Evolutionary conservation across 2,329 filamentous ascomycete genomes (phyloP), one percentile per base, ranked within the genome.

Genomic region (Botryotinia globosa): DNA sequence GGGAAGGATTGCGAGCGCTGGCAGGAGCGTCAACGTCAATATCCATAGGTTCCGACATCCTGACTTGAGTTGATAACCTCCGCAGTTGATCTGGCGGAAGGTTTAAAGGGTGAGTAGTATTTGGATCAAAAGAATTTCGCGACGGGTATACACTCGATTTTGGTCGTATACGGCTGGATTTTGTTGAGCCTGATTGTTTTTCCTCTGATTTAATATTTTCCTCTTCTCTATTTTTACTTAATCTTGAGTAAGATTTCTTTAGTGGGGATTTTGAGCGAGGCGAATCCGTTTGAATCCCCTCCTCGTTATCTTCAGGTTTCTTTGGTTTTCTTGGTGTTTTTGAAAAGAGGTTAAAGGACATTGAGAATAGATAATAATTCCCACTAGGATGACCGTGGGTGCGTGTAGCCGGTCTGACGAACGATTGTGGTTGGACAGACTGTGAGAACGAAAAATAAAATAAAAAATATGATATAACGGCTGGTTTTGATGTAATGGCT

Each of bases 71-170:
- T 66, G 91, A 93, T 73, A 92, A 83, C 75, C 93, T 90, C 82
- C 92, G 92, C 79, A 94, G 88, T 86, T 97, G 91, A 84, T 97
- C 94, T 64, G 94, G 94, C 3, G 92, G 94, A 34, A 97, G 89
- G 80, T 98, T 98, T 69, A 98, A 87, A 56, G 95, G 95, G 82
- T 98, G 94, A 4, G 90, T 67, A 9, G 65, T 91, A 81, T 95
- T 88, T 76, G 86, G 86, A 80, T 93, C 90, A 80, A 85, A 83
- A 78, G 83, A 83, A 75, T 87, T 84, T 72, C 76, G 77, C 37
- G 77, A 75, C 54, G 78, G 76, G 72, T 77, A 74, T 56, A 75
- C 74, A 54, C 75, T 74, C 58, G 78, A 73, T 75, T 78, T 79
- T 54, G 74, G 71, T 74, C 76, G 76, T 71, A 58, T 78, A 73